Base-by-base conservation (phyloP, 179 eudicot species). In the Beta corolliflora region DNA sequence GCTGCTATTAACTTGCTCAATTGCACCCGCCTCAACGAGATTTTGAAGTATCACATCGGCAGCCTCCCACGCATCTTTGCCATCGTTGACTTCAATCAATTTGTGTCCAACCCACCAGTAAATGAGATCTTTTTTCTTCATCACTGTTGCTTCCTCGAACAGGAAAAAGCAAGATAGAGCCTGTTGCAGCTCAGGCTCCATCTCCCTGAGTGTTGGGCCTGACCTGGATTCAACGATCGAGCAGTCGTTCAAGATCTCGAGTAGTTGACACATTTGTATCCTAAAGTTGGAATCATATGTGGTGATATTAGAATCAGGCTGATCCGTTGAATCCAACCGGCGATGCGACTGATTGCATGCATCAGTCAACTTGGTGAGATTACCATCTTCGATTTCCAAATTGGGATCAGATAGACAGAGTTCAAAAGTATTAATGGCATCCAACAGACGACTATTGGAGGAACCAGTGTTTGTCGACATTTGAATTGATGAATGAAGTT, bases 41-140 rank as follows among this genome's bases (percentile, higher is more conserved):
- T 75, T 16, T 14, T 1, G 31, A 52, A 75, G 31, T 2, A 31
- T 5, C 48, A 2, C 7, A 75, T 56, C 29, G 7, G 78, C 78
- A 56, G 66, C 78, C 15, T 15, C 66, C 7, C 41, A 66, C 9
- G 23, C 65, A 41, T 56, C 63, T 15, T 36, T 8, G n/a, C 11
- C 66, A 58, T 18, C 53, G 7, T 31, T 1, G 18, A 18, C 50
- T 2, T 31, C 48, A 3, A 75, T 75, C 25, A 75, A 9, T 9
- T 45, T 52, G 4, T 75, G 78, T 18, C 25, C 78, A 29, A 58
- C 25, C 78, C 78, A 75, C 78, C 65, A 75, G 66, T 75, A 41
- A 9, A 58, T 10, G 7, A 75, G 52, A 0, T 31, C 15, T 41
- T 21, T 75, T 58, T 31, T 75, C 78, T 58, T 75, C 25, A 75